Evolutionary conservation across 305 asterid genomes (phyloP), one percentile per base, ranked within the genome.

Genomic region (Salvia sclarea): DNA sequence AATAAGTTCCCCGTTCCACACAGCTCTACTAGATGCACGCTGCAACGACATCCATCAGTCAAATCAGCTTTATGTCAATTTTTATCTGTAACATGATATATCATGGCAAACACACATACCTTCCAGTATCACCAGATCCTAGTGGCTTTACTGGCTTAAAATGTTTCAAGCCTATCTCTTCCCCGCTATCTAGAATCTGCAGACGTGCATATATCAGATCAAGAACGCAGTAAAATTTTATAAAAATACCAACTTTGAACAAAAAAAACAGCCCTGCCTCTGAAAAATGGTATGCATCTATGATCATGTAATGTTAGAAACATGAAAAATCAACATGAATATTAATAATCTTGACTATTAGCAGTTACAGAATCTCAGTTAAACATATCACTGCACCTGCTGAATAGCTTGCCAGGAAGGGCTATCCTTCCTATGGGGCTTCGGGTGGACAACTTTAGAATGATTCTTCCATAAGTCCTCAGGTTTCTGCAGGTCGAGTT

Each of bases 111-210:
- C 47, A 35, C 41, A 63, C 56, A 8, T 59, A 92, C 98, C 98
- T 89, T 76, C 99, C 99, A 33, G 99, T 94, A 75, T 91, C 99
- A 60, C 99, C 99, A 61, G 97, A 86, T 72, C 99, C 99, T 67
- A 94, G 71, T n/a, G 99, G 97, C 76, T 89, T 91, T 52, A 94
- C 76, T 35, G 99, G 99, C 80, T 75, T 91, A 71, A 91, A 91
- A 80, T 94, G 99, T 66, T 89, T 91, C 81, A 94, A 83, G 61
- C 94, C 85, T 64, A 94, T 76, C 76, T 78, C 89, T 66, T 91
- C 98, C 66, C 96, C 99, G 47, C 73, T 59, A 0, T 85, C 91
- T 41, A 74, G 66, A 76, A 91, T 76, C 99, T 94, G 87, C 76
- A 72, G 38, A 75, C 66, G 13, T 22, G 68, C 55, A 65, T 38